A percentile compares a stretch with the other conserved stretches of the same genome.
phyloP scores from a whole-genome alignment of 2,329 filamentous ascomycete species.

The Aspergillus quadricinctus region DNA sequence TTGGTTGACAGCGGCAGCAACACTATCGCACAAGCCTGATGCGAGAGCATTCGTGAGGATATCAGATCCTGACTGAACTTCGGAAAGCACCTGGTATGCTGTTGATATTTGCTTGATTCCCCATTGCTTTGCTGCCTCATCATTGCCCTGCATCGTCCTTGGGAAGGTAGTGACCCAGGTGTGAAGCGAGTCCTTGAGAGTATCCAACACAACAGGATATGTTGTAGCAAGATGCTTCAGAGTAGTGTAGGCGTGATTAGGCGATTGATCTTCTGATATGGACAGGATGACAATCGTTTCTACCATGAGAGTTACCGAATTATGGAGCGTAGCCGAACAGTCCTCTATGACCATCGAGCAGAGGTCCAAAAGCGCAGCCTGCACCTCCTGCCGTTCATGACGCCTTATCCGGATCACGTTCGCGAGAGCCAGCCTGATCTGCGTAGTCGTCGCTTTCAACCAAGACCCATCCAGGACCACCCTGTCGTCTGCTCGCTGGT shows the following conservation, averaged over 20 bases:
- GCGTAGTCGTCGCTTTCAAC: conserved; percentile 73
- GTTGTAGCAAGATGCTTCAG: conserved; percentile 61
- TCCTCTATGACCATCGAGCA: conserved; percentile 74
- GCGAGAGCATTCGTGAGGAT: conserved; percentile 27
- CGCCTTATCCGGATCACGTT: conserved; percentile 71
- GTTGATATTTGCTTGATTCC: conserved; percentile 73
- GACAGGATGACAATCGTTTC: conserved; percentile 75
- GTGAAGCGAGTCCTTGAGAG: conserved; percentile 67
- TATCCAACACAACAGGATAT: conserved; percentile 58
- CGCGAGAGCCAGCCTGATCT: conserved; percentile 77
- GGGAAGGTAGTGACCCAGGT: conserved; percentile 79
- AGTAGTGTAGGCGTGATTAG: conserved; percentile 31
- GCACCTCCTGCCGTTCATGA: conserved; percentile 66
- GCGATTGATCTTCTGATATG: conserved; percentile 44
- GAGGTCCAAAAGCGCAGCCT: conserved; percentile 61
- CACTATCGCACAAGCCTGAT: conserved; percentile 68
- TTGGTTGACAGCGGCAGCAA: conserved; percentile 48
- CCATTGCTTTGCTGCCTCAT: conserved; percentile 70
- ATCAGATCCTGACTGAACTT: conserved; percentile 50
- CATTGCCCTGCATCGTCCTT: conserved; percentile 74
- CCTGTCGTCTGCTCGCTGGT: conserved; percentile 34
- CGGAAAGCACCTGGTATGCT: conserved; percentile 62
- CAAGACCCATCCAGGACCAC: conserved; percentile 53
- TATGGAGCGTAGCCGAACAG: conserved; percentile 67
- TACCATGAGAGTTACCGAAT: conserved; percentile 66